Evolutionary conservation across 225 moss, liverwort and hornwort species (phyloP).

Genomic region (Polytrichum formosum): DNA sequence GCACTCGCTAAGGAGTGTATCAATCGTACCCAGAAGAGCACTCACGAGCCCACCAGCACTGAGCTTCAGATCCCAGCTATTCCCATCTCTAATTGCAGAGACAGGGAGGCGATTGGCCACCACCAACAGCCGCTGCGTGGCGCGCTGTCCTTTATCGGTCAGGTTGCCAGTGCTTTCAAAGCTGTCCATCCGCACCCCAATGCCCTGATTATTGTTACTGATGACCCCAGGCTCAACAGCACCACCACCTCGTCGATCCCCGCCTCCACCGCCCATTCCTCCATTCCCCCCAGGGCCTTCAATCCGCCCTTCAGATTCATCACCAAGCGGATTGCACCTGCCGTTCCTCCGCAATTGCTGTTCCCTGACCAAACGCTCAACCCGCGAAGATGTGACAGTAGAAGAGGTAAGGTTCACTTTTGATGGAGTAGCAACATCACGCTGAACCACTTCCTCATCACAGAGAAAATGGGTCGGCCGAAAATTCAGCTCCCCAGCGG

Average conservation of each 20-base stretch:
- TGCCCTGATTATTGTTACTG: conserved; percentile 25
- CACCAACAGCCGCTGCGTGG: conserved; percentile 73
- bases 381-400: conserved; percentile 58
- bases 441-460: conserved; percentile 36
- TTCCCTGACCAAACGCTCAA: conserved; percentile 81
- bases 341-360: conserved; percentile 56
- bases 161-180: conserved; percentile 46
- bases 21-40: conserved; percentile 73
- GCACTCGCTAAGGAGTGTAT: not conserved
- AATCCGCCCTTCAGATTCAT: conserved; percentile 52
- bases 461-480: conserved; percentile 38
- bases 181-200: conserved; percentile 45
- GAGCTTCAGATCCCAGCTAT: conserved; percentile 77
- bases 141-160: conserved; percentile 42
- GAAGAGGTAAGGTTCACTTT: conserved; percentile 49
- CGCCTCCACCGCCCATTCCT: conserved; percentile 50
- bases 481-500: conserved; percentile 39
- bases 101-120: conserved; percentile 97
- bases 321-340: conserved; percentile 36
- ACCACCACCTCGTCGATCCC: conserved; percentile 41
- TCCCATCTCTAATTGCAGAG: conserved; percentile 71
- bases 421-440: conserved; percentile 31
- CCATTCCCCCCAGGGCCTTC: conserved; percentile 58
- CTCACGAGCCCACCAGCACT: conserved; percentile 97
- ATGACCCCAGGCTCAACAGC: conserved; percentile 47